These are phyloP conservation scores for Pseudogymnoascus sp. DNA, from an alignment of 2,329 filamentous ascomycete species.

Conservation along the genomic window DNA sequence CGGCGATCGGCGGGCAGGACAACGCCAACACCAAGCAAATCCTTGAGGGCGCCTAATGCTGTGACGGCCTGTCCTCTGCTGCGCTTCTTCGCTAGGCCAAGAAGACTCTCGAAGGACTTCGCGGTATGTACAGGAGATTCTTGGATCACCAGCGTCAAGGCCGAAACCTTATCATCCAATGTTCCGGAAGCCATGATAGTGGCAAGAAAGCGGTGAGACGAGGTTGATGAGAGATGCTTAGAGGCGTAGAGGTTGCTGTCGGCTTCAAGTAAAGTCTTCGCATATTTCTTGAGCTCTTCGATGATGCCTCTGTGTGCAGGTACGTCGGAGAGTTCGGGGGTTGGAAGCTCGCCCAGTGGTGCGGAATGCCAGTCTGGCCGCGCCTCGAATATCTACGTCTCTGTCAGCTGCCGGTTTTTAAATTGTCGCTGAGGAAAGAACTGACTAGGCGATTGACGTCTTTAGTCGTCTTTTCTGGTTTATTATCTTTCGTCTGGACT, in stretches of 20 bases:
- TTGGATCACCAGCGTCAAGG: slow-evolving; percentile 86
- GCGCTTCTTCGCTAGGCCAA: slow-evolving; percentile 81
- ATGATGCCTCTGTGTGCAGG: slow-evolving; percentile 44
- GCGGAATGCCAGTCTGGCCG: slow-evolving; percentile 62
- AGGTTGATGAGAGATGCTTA: slow-evolving; percentile 65
- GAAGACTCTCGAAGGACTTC: slow-evolving; percentile 77
- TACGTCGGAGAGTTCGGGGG: slow-evolving; percentile 36
- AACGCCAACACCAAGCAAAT: slow-evolving; percentile 84
- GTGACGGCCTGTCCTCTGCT: slow-evolving; percentile 88
- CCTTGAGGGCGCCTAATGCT: slow-evolving; percentile 86
- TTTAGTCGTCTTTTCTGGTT: slow-evolving; percentile 15
- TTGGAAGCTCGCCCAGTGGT: slow-evolving; percentile 45
- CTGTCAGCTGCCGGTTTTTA: slow-evolving; percentile 22
- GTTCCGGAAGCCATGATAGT: slow-evolving; percentile 97
- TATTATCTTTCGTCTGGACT: not conserved
- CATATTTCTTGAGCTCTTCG: slow-evolving; percentile 60
- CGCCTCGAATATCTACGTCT: slow-evolving; percentile 46
- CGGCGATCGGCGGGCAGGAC: slow-evolving; percentile 77
- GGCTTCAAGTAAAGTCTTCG: slow-evolving; percentile 63
- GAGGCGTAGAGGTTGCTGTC: slow-evolving; percentile 71
- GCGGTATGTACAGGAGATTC: slow-evolving; percentile 92
- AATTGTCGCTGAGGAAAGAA: slow-evolving; percentile 13
- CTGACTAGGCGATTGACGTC: slow-evolving; percentile 29
- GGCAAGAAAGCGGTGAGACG: slow-evolving; percentile 90
- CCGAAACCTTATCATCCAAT: slow-evolving; percentile 92